These are phyloP conservation scores for Moricandia moricandioides DNA, from an alignment of 345 rosid species.

Conservation along the genomic window DNA sequence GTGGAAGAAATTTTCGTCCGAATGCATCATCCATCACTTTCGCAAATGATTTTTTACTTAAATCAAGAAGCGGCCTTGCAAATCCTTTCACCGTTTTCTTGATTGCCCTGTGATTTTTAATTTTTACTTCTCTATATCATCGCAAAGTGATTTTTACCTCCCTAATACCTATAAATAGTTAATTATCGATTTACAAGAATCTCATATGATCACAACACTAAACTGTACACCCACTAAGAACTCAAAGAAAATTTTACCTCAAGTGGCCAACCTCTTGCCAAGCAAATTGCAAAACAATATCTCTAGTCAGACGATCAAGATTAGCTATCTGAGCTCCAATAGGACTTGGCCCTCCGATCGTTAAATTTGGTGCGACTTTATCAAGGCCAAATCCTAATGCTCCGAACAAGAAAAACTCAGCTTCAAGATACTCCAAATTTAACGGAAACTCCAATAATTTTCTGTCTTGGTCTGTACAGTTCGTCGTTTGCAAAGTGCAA, in stretches of 20 bases:
- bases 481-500: background rate
- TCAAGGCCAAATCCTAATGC: conserved; percentile 80
- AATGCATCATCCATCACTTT: conserved; percentile 52
- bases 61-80: conserved; percentile 71
- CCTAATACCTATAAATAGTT: background rate
- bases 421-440: conserved; percentile 86
- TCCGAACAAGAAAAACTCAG: conserved; percentile 82
- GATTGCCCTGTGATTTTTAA: conserved; percentile 52
- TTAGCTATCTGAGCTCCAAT: conserved; percentile 59
- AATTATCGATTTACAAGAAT: background rate
- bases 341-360: conserved; percentile 74
- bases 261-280: conserved; percentile 91
- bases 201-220: background rate
- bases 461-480: conserved; percentile 28
- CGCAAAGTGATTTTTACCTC: background rate
- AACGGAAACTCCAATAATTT: conserved; percentile 70
- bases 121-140: background rate
- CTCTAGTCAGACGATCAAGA: conserved; percentile 54
- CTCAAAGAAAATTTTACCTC: conserved; percentile 44
- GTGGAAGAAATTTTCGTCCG: conserved; percentile 49
- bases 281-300: conserved; percentile 71
- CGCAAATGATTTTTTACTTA: conserved; percentile 59
- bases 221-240: background rate
- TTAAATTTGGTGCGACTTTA: conserved; percentile 53
- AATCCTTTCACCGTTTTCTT: conserved; percentile 63